A percentile compares a stretch with the other conserved stretches of the same genome.
These are phyloP conservation scores for Beauveria varroae DNA, from an alignment of 2,329 filamentous ascomycete genomes.

Conservation along the genomic window DNA sequence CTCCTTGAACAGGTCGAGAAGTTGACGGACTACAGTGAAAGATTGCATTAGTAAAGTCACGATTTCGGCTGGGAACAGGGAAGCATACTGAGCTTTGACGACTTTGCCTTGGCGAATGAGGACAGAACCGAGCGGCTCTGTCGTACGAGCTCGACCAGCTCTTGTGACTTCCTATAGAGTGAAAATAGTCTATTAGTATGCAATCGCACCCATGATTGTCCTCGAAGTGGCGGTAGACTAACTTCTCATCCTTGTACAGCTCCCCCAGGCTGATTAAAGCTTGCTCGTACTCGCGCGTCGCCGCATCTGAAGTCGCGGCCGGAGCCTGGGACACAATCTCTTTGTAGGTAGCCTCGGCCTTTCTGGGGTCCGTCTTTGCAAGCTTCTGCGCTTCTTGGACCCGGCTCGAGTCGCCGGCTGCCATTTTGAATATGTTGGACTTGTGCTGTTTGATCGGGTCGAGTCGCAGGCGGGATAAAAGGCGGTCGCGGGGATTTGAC, in stretches of 20 bases:
- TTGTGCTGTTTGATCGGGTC: not conserved
- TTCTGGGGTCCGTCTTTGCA: constrained; percentile 68
- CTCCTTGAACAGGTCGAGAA: constrained; percentile 88
- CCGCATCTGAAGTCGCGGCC: constrained; percentile 72
- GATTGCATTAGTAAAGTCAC: not conserved
- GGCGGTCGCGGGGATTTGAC: too few relatives aligned
- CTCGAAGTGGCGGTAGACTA: constrained; percentile 27
- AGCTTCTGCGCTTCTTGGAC: constrained; percentile 86
- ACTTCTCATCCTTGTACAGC: constrained; percentile 86
- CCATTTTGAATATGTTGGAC: constrained; percentile 32
- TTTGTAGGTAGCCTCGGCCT: constrained; percentile 84
- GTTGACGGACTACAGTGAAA: constrained; percentile 69
- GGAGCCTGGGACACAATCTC: constrained; percentile 81
- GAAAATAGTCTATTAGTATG: constrained; percentile 19
- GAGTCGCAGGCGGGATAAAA: too few relatives aligned
- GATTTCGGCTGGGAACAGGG: not conserved
- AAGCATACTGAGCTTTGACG: constrained; percentile 82
- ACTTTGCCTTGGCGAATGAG: constrained; percentile 98
- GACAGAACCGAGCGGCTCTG: constrained; percentile 87
- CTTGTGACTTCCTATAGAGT: constrained; percentile 59
- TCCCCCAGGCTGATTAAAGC: constrained; percentile 84
- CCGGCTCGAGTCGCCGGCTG: constrained; percentile 52
- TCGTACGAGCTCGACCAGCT: constrained; percentile 83
- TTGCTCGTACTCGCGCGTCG: constrained; percentile 84
- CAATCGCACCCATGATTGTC: not conserved